Conservation (phyloP, 1,284 basidiomycete species). For the Fistulinella cinereoalba region DNA sequence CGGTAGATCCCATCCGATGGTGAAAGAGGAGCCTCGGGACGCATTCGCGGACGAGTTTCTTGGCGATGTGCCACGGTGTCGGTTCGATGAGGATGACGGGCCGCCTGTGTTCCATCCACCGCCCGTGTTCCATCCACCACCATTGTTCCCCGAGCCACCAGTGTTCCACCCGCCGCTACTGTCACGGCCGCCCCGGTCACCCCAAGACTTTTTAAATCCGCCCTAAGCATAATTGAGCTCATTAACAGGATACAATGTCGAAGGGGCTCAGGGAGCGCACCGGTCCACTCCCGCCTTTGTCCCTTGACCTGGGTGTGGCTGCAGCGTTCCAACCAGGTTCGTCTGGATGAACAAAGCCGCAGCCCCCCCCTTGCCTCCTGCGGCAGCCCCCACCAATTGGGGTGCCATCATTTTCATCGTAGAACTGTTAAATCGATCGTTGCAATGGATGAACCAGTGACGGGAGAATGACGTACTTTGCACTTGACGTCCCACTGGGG, state of each 20-base stretch:
- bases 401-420: constrained; percentile 27
- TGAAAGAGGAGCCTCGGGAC: not conserved
- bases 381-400: constrained; percentile 21
- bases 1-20: constrained; percentile 1
- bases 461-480: constrained; percentile 20
- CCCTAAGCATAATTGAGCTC: constrained; percentile 6
- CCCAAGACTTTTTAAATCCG: constrained; percentile 7
- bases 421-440: constrained; percentile 18
- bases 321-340: constrained; percentile 24
- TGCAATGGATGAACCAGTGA: constrained; percentile 8
- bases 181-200: constrained; percentile 1
- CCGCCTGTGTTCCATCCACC: constrained; percentile 6
- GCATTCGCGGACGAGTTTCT: not conserved
- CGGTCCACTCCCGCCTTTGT: constrained; percentile 10
- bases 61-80: not conserved
- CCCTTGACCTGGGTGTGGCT: constrained; percentile 9
- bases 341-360: constrained; percentile 28
- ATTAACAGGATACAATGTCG: not conserved
- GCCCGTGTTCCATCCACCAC: constrained; percentile 2
- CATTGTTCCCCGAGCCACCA: constrained; percentile 2
- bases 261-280: constrained; percentile 22
- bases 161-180: constrained; percentile 8
- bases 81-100: constrained; percentile 8
- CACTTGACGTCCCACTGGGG: constrained; percentile 23
- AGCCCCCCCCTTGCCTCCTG: constrained; percentile 15